These are phyloP conservation scores for Dichomitus squalens DNA, from an alignment of 1,284 basidiomycete genomes.

Conservation along the genomic window DNA sequence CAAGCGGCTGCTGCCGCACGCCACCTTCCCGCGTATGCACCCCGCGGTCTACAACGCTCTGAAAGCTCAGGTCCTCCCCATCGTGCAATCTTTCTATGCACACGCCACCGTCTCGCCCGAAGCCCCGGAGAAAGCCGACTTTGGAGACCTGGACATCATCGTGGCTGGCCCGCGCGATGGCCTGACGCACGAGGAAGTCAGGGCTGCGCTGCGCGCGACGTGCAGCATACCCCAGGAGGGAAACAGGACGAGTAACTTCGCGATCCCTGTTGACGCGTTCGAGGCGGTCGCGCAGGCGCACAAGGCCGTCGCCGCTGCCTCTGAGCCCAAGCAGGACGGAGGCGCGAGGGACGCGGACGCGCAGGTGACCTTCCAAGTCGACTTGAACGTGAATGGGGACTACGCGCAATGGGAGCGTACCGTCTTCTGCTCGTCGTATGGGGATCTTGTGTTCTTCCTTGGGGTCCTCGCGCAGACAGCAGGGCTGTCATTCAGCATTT, in stretches of 20 bases:
- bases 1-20: slow-evolving; percentile 41
- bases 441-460: slow-evolving; percentile 71
- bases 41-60: slow-evolving; percentile 50
- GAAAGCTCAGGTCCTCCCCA: slow-evolving; percentile 45
- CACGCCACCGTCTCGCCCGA: slow-evolving; percentile 57
- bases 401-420: slow-evolving; percentile 50
- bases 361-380: slow-evolving; percentile 51
- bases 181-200: slow-evolving; percentile 44
- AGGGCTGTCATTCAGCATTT: slow-evolving; percentile 50
- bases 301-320: background rate
- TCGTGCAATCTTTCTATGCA: slow-evolving; percentile 48
- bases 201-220: slow-evolving; percentile 48
- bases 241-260: slow-evolving; percentile 63
- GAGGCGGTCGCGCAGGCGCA: slow-evolving; percentile 10
- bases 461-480: slow-evolving; percentile 51
- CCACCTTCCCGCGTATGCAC: slow-evolving; percentile 60
- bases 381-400: slow-evolving; percentile 59
- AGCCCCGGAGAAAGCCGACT: slow-evolving; percentile 61
- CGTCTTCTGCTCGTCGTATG: slow-evolving; percentile 61
- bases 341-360: background rate
- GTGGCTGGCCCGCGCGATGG: slow-evolving; percentile 44
- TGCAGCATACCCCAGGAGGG: slow-evolving; percentile 50
- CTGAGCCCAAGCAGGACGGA: background rate
- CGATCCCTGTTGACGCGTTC: slow-evolving; percentile 43
- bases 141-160: slow-evolving; percentile 70